Base-by-base conservation (phyloP, 2,329 filamentous ascomycete genomes). In the Plenodomus lindquistii region DNA sequence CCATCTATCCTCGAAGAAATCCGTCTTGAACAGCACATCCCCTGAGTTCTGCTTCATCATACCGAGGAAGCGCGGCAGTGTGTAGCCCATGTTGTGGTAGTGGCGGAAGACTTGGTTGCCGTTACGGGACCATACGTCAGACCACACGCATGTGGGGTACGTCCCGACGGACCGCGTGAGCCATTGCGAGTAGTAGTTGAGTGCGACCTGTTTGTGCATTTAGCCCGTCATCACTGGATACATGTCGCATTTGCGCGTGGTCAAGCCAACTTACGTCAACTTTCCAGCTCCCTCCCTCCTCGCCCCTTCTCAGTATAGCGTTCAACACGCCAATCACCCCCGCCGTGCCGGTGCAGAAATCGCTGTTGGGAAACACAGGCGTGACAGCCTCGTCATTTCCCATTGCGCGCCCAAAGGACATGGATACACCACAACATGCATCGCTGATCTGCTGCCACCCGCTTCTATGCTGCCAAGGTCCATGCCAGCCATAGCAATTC, bases 401-500 rank as follows among this genome's bases (percentile, higher is more conserved):
- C 73, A 77, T 81, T 0, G 77, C 77, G 27, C 71, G 60, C 0
- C 77, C 79, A 53, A 75, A 81, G 21, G 69, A 74, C 45, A 73
- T 67, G 0, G 77, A 79, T 0, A 81, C 73, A 21, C 79, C 79
- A 44, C 58, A 62, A 44, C 60, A 64, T 2, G 76, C 75, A 57
- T 82, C 78, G 22, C 72, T 75, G 45, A 82, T 80, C 57, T 80
- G 78, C 63, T 82, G 80, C 79, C 79, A 82, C 1, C 79, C 79
- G 31, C 69, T 75, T 3, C 79, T 66, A 22, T 74, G 64, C 8
- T 66, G 62, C 75, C 75, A 79, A 0, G 76, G 75, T 0, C 79
- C 80, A 41, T 79, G 57, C 71, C 74, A 81, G 0, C 80, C 80
- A 50, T 81, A 83, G 59, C 78, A 81, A 54, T 82, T 81, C 65